A percentile compares a stretch with the other conserved stretches of the same genome.
Conservation (phyloP, 176 grass and related monocot genomes). For the Echinochloa phyllopogon region DNA sequence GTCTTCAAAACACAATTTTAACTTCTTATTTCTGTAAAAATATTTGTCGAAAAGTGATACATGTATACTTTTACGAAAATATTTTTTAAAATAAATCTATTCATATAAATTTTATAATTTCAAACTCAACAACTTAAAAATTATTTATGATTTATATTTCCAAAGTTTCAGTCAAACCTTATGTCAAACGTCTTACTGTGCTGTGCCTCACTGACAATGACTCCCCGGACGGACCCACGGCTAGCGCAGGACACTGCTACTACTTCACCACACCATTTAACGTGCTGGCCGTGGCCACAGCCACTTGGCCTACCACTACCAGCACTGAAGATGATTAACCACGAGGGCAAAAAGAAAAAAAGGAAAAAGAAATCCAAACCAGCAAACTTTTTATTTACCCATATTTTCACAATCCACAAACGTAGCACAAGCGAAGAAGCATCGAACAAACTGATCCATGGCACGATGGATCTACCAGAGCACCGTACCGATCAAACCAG, state of each 20-base stretch:
- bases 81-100: too few species aligned
- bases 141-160: too few species aligned
- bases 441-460: not conserved
- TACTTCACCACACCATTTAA: not conserved
- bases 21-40: too few species aligned
- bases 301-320: not conserved
- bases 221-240: not conserved
- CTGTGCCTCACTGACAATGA: not conserved
- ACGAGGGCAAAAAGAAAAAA: not conserved
- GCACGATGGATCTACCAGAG: not conserved
- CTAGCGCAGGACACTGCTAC: not conserved
- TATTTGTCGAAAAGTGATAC: too few species aligned
- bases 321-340: not conserved
- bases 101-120: too few species aligned
- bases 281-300: not conserved
- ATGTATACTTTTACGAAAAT: too few species aligned
- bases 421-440: not conserved
- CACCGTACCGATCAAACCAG: not conserved
- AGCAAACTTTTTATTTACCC: slow-evolving; percentile 16
- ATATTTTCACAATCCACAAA: not conserved
- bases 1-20: too few species aligned
- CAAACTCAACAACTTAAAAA: too few species aligned
- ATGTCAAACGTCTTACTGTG: too few species aligned
- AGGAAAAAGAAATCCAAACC: not conserved
- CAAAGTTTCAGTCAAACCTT: too few species aligned